Evolutionary conservation across 2,329 filamentous ascomycete species (phyloP), one percentile per base, ranked within the genome.

Genomic region (Fusarium keratoplasticum): DNA sequence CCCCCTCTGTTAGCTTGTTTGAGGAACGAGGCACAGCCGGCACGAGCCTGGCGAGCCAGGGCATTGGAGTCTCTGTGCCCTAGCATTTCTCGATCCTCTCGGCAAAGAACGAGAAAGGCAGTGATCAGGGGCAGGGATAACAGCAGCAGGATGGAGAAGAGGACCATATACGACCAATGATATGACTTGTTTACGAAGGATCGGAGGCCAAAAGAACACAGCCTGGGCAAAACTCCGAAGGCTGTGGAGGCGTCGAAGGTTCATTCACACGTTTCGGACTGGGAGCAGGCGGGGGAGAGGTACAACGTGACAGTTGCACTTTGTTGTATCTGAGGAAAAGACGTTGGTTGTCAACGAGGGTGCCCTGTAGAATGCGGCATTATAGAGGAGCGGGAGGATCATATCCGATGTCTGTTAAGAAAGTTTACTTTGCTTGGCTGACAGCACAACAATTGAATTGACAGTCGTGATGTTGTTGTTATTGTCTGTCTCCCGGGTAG

Each of bases 201-300:
- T 59, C 25, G 16, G 20, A 50, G 44, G 44, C 13, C 25, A 3
- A 57, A n/a, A 36, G 8, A 5, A 31, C 38, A 60, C 25, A 44
- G 29, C 27, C 42, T 58, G 25, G 38, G 31, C 36, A 50, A 50
- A 57, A 55, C 58, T 66, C 61, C 31, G n/a, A 52, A 61, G 71
- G 54, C 62, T 63, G 63, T 35, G 50, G 29, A 31, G 25, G 29
- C n/a, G 20, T 16, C 6, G 14, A 36, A 33, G 54, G 20, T 18
- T 22, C 31, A 13, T 57, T 57, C 54, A 18, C 54, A 33, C 18
- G 27, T 31, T 54, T 54, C 10, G 22, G 25, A 27, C 25, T 27
- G 47, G 50, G 50, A 54, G 50, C 27, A 57, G 13, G 52, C 52
- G 52, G 52, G 50, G 52, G 44, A 29, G 31, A 55, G 31, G 35